Evolutionary conservation across 345 rosid species (phyloP), one percentile per base, ranked within the genome.

Genomic region (Citrus maxima): DNA sequence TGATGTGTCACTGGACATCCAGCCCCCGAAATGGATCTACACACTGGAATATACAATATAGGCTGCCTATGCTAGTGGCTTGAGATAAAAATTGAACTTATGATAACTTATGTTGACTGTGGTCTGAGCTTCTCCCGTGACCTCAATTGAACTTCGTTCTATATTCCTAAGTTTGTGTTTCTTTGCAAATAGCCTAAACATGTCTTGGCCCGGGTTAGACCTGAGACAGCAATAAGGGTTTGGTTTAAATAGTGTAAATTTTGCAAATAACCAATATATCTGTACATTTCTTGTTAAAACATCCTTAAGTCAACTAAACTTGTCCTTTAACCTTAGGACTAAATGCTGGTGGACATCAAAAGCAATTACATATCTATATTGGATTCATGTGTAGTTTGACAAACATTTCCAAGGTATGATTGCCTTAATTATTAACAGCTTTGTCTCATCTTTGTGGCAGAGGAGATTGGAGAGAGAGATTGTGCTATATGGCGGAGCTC

Each of bases 381-480:
- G 32, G 62, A 14, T n/a, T 24, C 58, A 12, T 42, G 6, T 22
- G 22, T 14, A 19, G 65, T 27, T 37, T 37, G 27, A 51, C 42
- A 30, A 18, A 16, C 16, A 10, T 9, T 61, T 56, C 25, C 25
- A 30, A 30, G 38, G 13, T 21, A 12, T 49, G 7, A 25, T 75
- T 72, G 14, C 13, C 38, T 63, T 46, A 10, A 75, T 4, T 10
- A 9, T 25, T 72, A 14, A 28, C 64, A 10, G 37, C 37, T 66
- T 78, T 25, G 42, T 61, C 38, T 42, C 2, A 59, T 77, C 74
- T 70, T 27, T 56, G 65, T 51, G 82, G 71, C 81, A 94, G 99
- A 90, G 98, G 86, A 96, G 90, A 83, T 80, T 93, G 67, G 98
- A 94, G 81, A 89, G 83, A 73, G 90, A 85, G 59, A 5, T 84